Evolutionary conservation across 345 rosid species (phyloP), one percentile per base, ranked within the genome.

Genomic region (Lepidium aucheri): DNA sequence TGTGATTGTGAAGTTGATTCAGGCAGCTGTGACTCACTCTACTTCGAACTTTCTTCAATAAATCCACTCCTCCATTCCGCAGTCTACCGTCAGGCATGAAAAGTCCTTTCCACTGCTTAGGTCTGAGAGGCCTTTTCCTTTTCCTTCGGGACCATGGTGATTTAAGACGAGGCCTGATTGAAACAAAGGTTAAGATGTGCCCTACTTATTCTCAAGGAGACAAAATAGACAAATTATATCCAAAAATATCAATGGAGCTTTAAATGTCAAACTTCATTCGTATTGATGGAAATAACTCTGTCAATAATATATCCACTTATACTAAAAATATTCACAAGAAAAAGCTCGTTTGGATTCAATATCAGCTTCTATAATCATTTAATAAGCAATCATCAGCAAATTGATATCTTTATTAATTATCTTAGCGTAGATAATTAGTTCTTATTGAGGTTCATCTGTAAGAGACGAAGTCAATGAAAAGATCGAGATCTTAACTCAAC

Each of bases 131-230:
- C 14, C 52, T 85, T 77, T 85, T 94, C 78, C 90, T 83, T 73
- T 84, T 91, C 69, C 86, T 77, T 17, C 88, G 96, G 22, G 97
- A 90, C 99, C 99, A 94, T 53, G 99, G 99, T 47, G 99, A 94
- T 61, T 89, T 87, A 12, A 86, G 82, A 49, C 83, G 89, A 63
- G 82, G 70, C 81, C 99, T 94, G 32, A 47, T 20, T 47, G 78
- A 28, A 77, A 60, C 61, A 30, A 7, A 66, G 56, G 18, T 65
- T 44, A 63, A 20, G 8, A 24, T 47, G 13, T 57, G 36, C 30
- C 30, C 36, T 46, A 34, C 63, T 44, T 50, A 47, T 53, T 22
- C 56, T 26, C 30, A 32, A 51, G 44, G 33, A 43, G 40, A 65
- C 12, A 6, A 45, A 26, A 22, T 14, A n/a, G 39, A 22, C 0